Conservation (phyloP, 2,329 filamentous ascomycete genomes). For the Bipolaris victoriae region DNA sequence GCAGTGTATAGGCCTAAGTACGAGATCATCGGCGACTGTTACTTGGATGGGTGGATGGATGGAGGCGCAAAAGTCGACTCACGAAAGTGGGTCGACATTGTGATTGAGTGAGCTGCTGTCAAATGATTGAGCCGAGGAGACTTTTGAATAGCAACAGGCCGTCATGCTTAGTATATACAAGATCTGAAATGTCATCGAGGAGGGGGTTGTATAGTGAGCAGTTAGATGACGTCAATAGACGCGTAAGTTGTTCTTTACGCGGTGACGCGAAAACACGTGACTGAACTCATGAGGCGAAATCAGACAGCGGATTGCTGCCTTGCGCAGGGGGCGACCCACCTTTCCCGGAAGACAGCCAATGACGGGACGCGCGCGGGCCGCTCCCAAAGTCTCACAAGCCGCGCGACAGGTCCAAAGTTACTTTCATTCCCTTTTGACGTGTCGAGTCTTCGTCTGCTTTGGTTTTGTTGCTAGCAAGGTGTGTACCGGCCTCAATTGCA, state of each 20-base stretch:
- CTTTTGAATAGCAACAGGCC: too few relatives aligned
- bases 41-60: background rate
- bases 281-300: background rate
- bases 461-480: constrained; percentile 21
- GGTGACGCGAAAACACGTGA: constrained; percentile 6
- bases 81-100: background rate
- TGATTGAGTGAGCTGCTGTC: background rate
- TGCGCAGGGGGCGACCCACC: constrained; percentile 6
- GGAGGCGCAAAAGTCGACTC: background rate
- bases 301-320: constrained; percentile 3
- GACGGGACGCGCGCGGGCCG: constrained; percentile 10
- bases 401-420: constrained; percentile 23
- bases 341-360: constrained; percentile 13
- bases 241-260: background rate
- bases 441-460: constrained; percentile 12
- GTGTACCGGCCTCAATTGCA: constrained; percentile 13
- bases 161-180: too few relatives aligned
- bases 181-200: too few relatives aligned
- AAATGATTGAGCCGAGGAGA: too few relatives aligned
- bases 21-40: constrained; percentile 8
- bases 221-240: background rate
- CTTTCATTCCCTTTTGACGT: constrained; percentile 23
- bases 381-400: constrained; percentile 29
- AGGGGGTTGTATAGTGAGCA: background rate
- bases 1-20: background rate